Conservation (phyloP, 176 grass and related monocot species). For the Lolium multiflorum region DNA sequence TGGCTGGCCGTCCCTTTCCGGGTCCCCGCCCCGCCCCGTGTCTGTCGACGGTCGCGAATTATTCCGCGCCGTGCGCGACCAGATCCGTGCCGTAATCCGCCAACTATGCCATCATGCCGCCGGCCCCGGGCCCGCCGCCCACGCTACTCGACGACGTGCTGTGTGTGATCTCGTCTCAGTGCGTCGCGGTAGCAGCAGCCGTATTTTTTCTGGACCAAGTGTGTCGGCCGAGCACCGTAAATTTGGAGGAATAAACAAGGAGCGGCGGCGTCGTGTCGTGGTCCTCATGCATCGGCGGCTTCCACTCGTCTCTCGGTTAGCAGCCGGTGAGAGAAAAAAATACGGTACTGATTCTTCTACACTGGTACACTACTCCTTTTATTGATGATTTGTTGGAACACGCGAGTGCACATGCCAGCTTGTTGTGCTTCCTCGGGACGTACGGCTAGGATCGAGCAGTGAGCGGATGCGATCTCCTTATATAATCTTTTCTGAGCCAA, state of each 20-base stretch:
- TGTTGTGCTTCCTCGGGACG: neutral
- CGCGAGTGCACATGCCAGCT: neutral
- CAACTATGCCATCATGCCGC: neutral
- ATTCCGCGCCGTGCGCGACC: conserved; percentile 38
- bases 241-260: neutral
- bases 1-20: neutral
- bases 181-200: neutral
- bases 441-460: too few relatives aligned
- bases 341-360: too few relatives aligned
- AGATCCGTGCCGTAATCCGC: conserved; percentile 47
- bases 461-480: neutral
- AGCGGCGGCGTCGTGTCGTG: neutral
- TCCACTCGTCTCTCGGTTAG: neutral
- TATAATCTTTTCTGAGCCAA: too few relatives aligned
- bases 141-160: neutral
- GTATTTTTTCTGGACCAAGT: neutral
- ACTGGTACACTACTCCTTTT: neutral
- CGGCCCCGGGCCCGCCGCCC: neutral
- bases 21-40: neutral
- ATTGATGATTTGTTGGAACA: neutral
- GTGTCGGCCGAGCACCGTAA: neutral
- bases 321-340: neutral
- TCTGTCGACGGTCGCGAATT: conserved; percentile 22
- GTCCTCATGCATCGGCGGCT: neutral
- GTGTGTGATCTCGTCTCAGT: neutral